Percentiles rank a stretch among this genome's conserved stretches.
These are phyloP conservation scores for Strobilomyces dryophilus DNA, from an alignment of 768 basidiomycete genomes.

Conservation along the genomic window DNA sequence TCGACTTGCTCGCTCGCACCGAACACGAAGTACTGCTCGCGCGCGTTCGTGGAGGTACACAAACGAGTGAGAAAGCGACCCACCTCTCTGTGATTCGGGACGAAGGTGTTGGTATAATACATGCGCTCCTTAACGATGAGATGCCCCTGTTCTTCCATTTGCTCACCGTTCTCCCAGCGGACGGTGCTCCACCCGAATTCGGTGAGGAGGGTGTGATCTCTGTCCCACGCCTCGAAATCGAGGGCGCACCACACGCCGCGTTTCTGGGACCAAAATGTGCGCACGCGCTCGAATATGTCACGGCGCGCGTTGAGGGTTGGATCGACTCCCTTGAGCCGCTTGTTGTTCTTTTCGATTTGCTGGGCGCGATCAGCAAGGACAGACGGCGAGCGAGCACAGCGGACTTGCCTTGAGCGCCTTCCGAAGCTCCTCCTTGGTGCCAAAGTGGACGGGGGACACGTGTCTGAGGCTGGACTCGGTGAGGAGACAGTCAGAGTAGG, in stretches of 20 bases:
- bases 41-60: not conserved
- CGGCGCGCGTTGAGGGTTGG: constrained; percentile 53
- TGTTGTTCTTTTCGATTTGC: constrained; percentile 80
- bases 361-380: constrained; percentile 24
- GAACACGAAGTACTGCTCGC: constrained; percentile 57
- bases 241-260: constrained; percentile 71
- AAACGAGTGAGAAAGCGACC: not conserved
- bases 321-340: constrained; percentile 64
- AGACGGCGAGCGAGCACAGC: not conserved
- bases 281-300: constrained; percentile 62
- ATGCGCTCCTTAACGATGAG: constrained; percentile 61
- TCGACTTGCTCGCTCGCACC: constrained; percentile 57
- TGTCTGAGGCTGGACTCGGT: constrained; percentile 52
- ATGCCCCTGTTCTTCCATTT: constrained; percentile 51
- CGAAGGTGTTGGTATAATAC: constrained; percentile 58
- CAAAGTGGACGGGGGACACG: constrained; percentile 56
- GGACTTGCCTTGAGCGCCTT: constrained; percentile 53
- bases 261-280: constrained; percentile 58
- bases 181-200: constrained; percentile 78
- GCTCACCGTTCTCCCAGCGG: constrained; percentile 50
- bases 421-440: constrained; percentile 50
- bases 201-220: constrained; percentile 65
- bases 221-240: constrained; percentile 85
- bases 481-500: constrained; percentile 74
- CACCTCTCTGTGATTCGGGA: constrained; percentile 60